Percentiles rank a stretch among this genome's conserved stretches.
These are phyloP conservation scores for Amphicarpaea edgeworthii DNA, from an alignment of 306 rosid species.

Conservation along the genomic window DNA sequence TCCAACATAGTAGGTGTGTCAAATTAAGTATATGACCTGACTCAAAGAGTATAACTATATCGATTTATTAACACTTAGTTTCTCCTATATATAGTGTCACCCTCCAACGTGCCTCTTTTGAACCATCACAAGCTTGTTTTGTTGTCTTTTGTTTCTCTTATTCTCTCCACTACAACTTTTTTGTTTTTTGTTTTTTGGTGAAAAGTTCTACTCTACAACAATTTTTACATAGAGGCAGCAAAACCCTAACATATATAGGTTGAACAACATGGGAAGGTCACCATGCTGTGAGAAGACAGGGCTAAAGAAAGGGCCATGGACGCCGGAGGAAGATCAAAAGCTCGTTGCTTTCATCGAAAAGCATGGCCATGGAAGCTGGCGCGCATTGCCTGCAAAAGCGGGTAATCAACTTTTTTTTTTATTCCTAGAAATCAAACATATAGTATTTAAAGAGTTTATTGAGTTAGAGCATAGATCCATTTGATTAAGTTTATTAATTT, in stretches of 20 bases:
- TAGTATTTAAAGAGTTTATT: too few relatives aligned
- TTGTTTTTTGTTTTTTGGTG: not conserved
- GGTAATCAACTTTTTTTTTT: too few relatives aligned
- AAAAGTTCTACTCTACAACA: not conserved
- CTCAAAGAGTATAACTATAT: not conserved
- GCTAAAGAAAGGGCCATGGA: conserved; percentile 56
- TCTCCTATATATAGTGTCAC: not conserved
- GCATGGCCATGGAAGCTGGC: conserved; percentile 34
- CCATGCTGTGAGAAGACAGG: conserved; percentile 46
- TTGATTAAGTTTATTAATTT: too few relatives aligned
- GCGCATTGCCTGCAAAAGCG: conserved; percentile 33
- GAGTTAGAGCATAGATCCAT: too few relatives aligned
- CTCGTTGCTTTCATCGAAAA: conserved; percentile 23
- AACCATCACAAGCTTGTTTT: not conserved
- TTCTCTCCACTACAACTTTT: not conserved
- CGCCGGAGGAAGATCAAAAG: conserved; percentile 32
- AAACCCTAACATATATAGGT: not conserved
- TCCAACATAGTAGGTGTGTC: not conserved
- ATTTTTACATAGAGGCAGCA: not conserved
- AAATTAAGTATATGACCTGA: conserved; percentile 15
- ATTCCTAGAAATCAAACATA: too few relatives aligned
- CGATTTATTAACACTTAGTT: not conserved
- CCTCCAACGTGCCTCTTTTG: not conserved
- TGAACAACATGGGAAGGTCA: conserved; percentile 43
- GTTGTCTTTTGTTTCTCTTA: not conserved